Evolutionary conservation across 2,329 filamentous ascomycete species (phyloP), one percentile per base, ranked within the genome.

Genomic region (Penicillium vulpinum): DNA sequence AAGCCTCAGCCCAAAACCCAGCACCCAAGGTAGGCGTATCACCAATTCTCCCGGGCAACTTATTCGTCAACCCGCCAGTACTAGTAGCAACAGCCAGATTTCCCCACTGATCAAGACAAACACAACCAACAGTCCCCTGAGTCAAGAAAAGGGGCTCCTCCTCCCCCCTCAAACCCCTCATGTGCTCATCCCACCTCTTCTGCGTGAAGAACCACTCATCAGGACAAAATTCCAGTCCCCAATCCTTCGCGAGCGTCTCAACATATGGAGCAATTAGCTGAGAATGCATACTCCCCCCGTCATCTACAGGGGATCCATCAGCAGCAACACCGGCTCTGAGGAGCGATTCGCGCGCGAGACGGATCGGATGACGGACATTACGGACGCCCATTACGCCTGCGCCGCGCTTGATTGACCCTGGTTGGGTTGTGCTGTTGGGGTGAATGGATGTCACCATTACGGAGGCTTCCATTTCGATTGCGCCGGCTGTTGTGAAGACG

Each of bases 1-100:
- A 96, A 64, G 92, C 85, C 70, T 95, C 92, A 0, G 92, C 91
- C 91, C 91, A 96, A 73, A 92, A 96, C 0, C 92, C 92, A 0
- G 91, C 89, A 0, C 92, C 92, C 0, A 92, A 78, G 0, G 88
- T 88, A 0, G 92, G 91, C 11, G 92, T 96, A 70, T 96, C 92
- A 0, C 92, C 92, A 61, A 96, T 88, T 21, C 92, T 81, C 0
- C 91, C 92, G 0, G 90, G 89, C 53, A 93, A 76, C 77, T 96
- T 96, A 72, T 96, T 96, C 22, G 92, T 96, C 73, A 96, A 72
- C 0, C 92, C 92, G 5, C 92, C 92, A 0, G 84, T 87, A 35
- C 81, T 85, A 0, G 85, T 87, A 3, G 85, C 85, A 44, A 80
- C 81, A 52, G 89, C 92, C 3, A 95, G 73, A 4, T 88, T 85